phyloP scores from a whole-genome alignment of 495 filamentous ascomycete species.

The Articulospora tetracladia region DNA sequence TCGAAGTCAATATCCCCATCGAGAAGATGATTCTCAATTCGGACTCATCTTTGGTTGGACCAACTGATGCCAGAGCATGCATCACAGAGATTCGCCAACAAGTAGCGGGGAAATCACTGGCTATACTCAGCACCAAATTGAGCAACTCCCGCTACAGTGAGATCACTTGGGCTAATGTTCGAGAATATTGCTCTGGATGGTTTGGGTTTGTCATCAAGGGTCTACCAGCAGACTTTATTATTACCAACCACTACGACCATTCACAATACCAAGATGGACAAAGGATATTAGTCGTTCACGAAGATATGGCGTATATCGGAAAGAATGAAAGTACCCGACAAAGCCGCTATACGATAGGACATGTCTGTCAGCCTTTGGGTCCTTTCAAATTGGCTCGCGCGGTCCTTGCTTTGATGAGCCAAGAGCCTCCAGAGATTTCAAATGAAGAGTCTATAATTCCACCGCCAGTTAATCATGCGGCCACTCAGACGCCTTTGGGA shows the following conservation, averaged over 20 bases:
- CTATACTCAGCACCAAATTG: not conserved
- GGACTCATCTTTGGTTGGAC: constrained; percentile 38
- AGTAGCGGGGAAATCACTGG: constrained; percentile 4
- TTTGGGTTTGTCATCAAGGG: constrained; percentile 15
- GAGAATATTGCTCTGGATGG: constrained; percentile 15
- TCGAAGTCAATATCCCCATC: constrained; percentile 13
- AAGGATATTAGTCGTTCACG: constrained; percentile 14
- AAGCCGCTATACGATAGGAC: not conserved
- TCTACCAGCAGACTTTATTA: constrained; percentile 6
- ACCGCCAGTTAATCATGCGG: not conserved
- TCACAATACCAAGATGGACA: not conserved
- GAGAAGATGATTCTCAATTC: constrained; percentile 2
- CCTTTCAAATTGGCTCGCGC: constrained; percentile 23
- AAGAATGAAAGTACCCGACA: not conserved
- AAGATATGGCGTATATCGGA: constrained; percentile 3
- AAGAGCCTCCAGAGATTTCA: not conserved
- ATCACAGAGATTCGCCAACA: constrained; percentile 6
- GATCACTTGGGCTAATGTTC: constrained; percentile 12
- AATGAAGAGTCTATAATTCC: not conserved
- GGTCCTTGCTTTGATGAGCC: constrained; percentile 12
- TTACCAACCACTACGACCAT: constrained; percentile 9
- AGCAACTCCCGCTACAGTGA: not conserved
- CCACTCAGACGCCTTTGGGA: constrained; percentile 20
- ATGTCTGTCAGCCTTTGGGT: constrained; percentile 17
- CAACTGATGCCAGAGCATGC: not conserved